A percentile compares a stretch with the other conserved stretches of the same genome.
These are phyloP conservation scores for Juncus effusus DNA, from an alignment of 176 grass and related monocot genomes.

Conservation along the genomic window DNA sequence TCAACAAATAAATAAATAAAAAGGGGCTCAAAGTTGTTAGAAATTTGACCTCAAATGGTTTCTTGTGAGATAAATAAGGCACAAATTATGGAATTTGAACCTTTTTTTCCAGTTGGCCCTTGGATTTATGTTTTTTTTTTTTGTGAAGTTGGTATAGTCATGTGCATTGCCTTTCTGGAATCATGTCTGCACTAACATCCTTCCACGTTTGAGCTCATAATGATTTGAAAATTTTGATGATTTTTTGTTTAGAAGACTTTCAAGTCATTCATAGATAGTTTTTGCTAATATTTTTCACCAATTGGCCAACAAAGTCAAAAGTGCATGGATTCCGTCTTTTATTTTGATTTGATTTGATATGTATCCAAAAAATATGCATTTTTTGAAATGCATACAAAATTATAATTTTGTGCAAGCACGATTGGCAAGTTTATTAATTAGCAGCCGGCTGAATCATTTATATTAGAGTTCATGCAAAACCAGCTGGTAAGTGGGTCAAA, in stretches of 20 bases:
- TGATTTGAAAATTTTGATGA: background rate
- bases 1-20: too few species aligned
- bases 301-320: slow-evolving; percentile 27
- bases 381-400: background rate
- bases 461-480: background rate
- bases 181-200: slow-evolving; percentile 18
- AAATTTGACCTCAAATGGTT: slow-evolving; percentile 20
- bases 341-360: slow-evolving; percentile 3
- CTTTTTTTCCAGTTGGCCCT: background rate
- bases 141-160: slow-evolving; percentile 18
- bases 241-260: slow-evolving; percentile 14
- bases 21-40: slow-evolving; percentile 17
- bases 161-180: slow-evolving; percentile 26
- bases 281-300: slow-evolving; percentile 22
- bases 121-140: background rate
- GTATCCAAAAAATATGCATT: background rate
- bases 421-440: background rate
- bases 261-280: slow-evolving; percentile 5
- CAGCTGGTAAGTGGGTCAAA: too few species aligned
- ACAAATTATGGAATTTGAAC: slow-evolving; percentile 14
- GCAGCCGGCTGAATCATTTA: background rate
- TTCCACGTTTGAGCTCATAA: slow-evolving; percentile 26
- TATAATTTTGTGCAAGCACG: too few species aligned
- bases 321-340: slow-evolving; percentile 9
- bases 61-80: slow-evolving; percentile 18